These are phyloP conservation scores for Salix arbutifolia DNA, from an alignment of 345 rosid species.

Conservation along the genomic window DNA sequence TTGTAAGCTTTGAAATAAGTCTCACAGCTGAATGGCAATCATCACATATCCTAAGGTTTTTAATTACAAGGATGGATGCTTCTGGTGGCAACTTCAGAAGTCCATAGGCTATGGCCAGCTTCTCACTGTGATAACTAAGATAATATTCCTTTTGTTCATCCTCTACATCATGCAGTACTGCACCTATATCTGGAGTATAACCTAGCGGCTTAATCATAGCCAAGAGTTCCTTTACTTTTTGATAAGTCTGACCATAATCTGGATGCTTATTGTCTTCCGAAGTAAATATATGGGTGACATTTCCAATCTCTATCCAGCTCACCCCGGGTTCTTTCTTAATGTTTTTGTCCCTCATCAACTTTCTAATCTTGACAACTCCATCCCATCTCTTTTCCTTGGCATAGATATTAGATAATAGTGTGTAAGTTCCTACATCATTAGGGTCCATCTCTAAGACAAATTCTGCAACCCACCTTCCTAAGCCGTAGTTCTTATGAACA, in stretches of 20 bases:
- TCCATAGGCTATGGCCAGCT: constrained; percentile 80
- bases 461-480: constrained; percentile 60
- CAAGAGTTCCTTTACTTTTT: constrained; percentile 55
- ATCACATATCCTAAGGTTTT: constrained; percentile 77
- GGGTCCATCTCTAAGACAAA: constrained; percentile 45
- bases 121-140: constrained; percentile 77
- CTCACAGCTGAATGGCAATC: constrained; percentile 85
- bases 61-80: constrained; percentile 56
- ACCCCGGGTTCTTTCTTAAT: constrained; percentile 89
- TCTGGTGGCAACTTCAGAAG: constrained; percentile 56
- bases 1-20: constrained; percentile 55
- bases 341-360: constrained; percentile 52
- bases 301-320: constrained; percentile 69
- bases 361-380: constrained; percentile 54
- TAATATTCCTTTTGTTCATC: constrained; percentile 75
- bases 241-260: constrained; percentile 45
- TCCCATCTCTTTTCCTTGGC: constrained; percentile 76
- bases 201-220: constrained; percentile 64
- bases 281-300: constrained; percentile 54
- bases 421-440: constrained; percentile 60
- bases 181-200: constrained; percentile 56
- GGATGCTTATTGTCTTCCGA: constrained; percentile 64
- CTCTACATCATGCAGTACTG: constrained; percentile 65
- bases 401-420: constrained; percentile 52
- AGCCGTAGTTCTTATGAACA: constrained; percentile 50